These are phyloP conservation scores for Paragyromitra xinjiangensis DNA, from an alignment of 495 filamentous ascomycete species.

Conservation along the genomic window DNA sequence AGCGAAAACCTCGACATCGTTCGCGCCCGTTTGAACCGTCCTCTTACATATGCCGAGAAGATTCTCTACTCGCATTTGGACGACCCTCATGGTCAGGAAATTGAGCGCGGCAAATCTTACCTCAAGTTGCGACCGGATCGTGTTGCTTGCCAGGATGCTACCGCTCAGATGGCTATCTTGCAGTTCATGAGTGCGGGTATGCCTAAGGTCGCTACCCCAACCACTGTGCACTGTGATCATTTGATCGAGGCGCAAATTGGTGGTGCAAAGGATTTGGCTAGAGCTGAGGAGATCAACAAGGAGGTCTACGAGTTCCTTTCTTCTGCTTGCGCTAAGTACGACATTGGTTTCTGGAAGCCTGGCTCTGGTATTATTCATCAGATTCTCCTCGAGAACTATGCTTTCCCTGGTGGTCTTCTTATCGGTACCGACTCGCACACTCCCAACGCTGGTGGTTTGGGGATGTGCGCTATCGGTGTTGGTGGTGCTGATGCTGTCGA, in stretches of 20 bases:
- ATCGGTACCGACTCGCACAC: constrained; percentile 99
- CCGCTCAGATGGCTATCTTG: constrained; percentile 98
- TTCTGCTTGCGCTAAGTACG: constrained; percentile 95
- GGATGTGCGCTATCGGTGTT: constrained; percentile 95
- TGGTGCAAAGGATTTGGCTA: constrained; percentile 90
- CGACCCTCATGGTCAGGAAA: constrained; percentile 94
- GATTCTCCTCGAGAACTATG: constrained; percentile 98
- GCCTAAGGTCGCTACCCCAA: constrained; percentile 90
- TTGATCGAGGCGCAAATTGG: constrained; percentile 98
- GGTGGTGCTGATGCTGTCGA: constrained; percentile 99
- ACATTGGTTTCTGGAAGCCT: constrained; percentile 99
- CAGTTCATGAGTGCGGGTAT: constrained; percentile 99
- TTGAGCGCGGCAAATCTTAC: constrained; percentile 94
- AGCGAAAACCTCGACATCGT: constrained; percentile 94
- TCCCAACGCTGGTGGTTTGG: constrained; percentile 96
- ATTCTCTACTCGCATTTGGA: constrained; percentile 98
- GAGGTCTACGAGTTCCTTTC: constrained; percentile 99
- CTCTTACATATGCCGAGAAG: constrained; percentile 97
- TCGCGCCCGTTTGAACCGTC: constrained; percentile 84
- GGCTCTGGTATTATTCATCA: constrained; percentile 99
- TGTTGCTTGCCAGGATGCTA: constrained; percentile 99
- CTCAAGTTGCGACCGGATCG: constrained; percentile 95
- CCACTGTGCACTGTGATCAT: constrained; percentile 99
- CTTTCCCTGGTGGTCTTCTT: constrained; percentile 96
- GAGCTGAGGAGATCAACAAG: constrained; percentile 95